Base-by-base conservation (phyloP, 2,329 filamentous ascomycete species). In the Raffaelea ambrosiae region DNA sequence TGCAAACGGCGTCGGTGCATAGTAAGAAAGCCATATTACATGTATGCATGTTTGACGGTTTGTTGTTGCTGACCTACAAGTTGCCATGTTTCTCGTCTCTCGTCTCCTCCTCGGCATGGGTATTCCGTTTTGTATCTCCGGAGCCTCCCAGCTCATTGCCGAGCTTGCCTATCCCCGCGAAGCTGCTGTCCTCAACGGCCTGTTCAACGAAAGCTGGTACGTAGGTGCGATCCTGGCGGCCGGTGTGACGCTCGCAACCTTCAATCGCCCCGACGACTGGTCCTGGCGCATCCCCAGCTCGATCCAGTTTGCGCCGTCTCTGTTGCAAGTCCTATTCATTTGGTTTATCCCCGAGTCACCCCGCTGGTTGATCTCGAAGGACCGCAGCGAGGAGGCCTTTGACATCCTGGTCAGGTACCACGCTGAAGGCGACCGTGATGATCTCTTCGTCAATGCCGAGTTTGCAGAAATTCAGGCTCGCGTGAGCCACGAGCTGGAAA, bases 141-240 rank as follows among this genome's bases (percentile, higher is more conserved):
- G 39, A 14, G 49, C 51, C 3, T 31, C 49, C 4, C 36, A 36
- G 33, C 46, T 53, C 31, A 20, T 53, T 23, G 56, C 40, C 14
- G 87, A 93, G 58, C 74, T 91, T 23, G 81, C 83, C 4, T 87
- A 91, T 60, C 87, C 86, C 1, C 76, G 74, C 49, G 90, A 91
- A 58, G 77, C 86, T 62, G 87, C 86, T 10, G 72, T 81, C 53
- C 76, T 91, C 29, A 90, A 85, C 0, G 77, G 79, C 26, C 69
- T 91, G 4, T 86, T 90, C 62, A 86, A 91, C 57, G 89, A 90
- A 59, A 90, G 90, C 85, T 62, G 90, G 44, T 86, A 85, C 1
- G 76, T 91, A 23, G 86, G 87, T 49, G 70, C 84, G 14, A 73
- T 91, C 2, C 67, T 81, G 16, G 86, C 87, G 0, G 74, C 79